Base-by-base conservation (phyloP, 257 asterid genomes). In the Ballota nigra region DNA sequence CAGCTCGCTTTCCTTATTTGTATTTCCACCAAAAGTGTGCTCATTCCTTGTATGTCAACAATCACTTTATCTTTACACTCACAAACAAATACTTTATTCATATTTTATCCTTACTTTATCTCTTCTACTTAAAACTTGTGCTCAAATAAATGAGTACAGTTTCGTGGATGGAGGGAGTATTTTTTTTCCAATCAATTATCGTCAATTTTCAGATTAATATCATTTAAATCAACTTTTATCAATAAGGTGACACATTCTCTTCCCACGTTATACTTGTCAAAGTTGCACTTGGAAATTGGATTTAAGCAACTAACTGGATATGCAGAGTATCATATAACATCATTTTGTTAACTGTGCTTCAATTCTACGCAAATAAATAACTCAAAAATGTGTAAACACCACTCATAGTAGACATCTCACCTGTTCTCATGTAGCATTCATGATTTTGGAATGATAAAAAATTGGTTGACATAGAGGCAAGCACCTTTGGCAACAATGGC, bases 341-440 rank as follows among this genome's bases (percentile, higher is more conserved):
- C 34, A 24, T 26, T 29, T 23, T 70, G 15, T 62, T 74, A 66
- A 55, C 8, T 33, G 11, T 43, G 51, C 41, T 19, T 62, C 57
- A 63, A 51, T 63, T 8, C 29, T 20, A 23, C 12, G 40, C 59
- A 66, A 79, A 28, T 61, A 18, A 31, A 62, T 34, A 52, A 71
- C 66, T 49, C 15, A 69, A 36, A 31, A 40, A 68, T 47, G 79
- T 75, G 49, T 64, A 52, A 69, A 77, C 53, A 55, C 40, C 57
- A 66, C 47, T 47, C 58, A 47, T 26, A 16, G 8, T 65, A 78
- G 75, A 74, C 47, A 63, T 47, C 83, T 83, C 76, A 92, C 98
- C 98, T 88, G 98, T 83, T 85, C 85, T 87, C 62, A 92, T 83
- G 89, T 89, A 92, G 92, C 94, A 92, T 58, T 89, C 98, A 60